phyloP scores from a whole-genome alignment of 2,329 filamentous ascomycete species.

The Aspergillus sp. region DNA sequence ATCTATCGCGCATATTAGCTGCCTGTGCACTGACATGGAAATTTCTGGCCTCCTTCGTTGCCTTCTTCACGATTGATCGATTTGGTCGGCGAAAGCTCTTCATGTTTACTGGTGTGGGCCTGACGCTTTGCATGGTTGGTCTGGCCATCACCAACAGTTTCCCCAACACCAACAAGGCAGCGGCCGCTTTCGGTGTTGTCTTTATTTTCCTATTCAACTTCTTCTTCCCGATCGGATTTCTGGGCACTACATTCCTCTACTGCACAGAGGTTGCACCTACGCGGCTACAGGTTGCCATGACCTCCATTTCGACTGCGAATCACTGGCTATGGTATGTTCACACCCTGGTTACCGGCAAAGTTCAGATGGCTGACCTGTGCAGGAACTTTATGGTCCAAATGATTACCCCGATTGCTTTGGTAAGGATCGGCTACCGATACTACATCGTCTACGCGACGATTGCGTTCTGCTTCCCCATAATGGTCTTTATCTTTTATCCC shows the following conservation, averaged over 20 bases:
- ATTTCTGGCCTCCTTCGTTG: conserved; percentile 5
- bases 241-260: conserved; percentile 7
- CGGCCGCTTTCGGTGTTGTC: not conserved
- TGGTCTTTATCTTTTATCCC: conserved; percentile 10
- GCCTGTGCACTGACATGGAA: conserved; percentile 11
- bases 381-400: conserved; percentile 9
- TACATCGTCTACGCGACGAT: conserved; percentile 8
- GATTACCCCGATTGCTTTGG: conserved; percentile 8
- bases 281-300: not conserved
- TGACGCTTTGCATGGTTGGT: conserved; percentile 9
- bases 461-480: conserved; percentile 1
- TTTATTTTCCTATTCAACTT: conserved; percentile 8
- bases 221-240: conserved; percentile 6
- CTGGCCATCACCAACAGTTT: conserved; percentile 10
- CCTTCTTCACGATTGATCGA: conserved; percentile 10
- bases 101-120: conserved; percentile 6
- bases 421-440: conserved; percentile 6
- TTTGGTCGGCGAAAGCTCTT: conserved; percentile 12
- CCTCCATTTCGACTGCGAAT: conserved; percentile 1
- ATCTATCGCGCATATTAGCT: conserved; percentile 4
- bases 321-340: conserved; percentile 8
- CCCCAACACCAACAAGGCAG: conserved; percentile 1
- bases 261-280: conserved; percentile 6
- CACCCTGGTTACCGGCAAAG: no score
- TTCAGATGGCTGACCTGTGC: not conserved